phyloP scores from a whole-genome alignment of 176 grass and related monocot genomes.

The Raddia distichophylla region DNA sequence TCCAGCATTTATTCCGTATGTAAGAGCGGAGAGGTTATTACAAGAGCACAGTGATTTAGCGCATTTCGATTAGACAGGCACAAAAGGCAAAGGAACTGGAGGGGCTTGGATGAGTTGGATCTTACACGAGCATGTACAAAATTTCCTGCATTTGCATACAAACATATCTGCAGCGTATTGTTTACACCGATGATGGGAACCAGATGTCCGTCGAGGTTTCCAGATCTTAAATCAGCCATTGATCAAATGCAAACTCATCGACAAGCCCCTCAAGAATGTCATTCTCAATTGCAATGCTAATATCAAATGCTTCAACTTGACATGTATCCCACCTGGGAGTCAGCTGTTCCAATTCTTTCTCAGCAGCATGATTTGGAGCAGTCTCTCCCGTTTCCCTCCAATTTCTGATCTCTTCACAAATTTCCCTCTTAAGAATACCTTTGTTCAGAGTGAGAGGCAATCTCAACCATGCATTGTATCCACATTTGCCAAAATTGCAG shows the following conservation, averaged over 20 bases:
- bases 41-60: not conserved
- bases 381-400: constrained; percentile 55
- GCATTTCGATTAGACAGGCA: constrained; percentile 21
- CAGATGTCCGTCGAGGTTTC: constrained; percentile 3
- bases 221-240: constrained; percentile 22
- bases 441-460: constrained; percentile 36
- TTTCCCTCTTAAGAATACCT: constrained; percentile 48
- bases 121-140: constrained; percentile 49
- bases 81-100: not conserved
- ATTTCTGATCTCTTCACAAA: constrained; percentile 48
- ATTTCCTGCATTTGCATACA: constrained; percentile 15
- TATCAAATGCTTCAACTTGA: constrained; percentile 58
- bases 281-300: constrained; percentile 63
- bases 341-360: constrained; percentile 61
- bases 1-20: constrained; percentile 1
- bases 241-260: constrained; percentile 56
- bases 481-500: constrained; percentile 59
- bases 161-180: constrained; percentile 45
- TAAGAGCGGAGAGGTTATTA: not conserved
- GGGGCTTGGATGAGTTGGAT: not conserved
- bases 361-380: constrained; percentile 25
- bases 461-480: constrained; percentile 55
- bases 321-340: constrained; percentile 37
- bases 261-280: constrained; percentile 66
- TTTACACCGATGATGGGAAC: constrained; percentile 18